Base-by-base conservation (phyloP, 768 basidiomycete genomes). In the Brasilioporus rufonigricans region DNA sequence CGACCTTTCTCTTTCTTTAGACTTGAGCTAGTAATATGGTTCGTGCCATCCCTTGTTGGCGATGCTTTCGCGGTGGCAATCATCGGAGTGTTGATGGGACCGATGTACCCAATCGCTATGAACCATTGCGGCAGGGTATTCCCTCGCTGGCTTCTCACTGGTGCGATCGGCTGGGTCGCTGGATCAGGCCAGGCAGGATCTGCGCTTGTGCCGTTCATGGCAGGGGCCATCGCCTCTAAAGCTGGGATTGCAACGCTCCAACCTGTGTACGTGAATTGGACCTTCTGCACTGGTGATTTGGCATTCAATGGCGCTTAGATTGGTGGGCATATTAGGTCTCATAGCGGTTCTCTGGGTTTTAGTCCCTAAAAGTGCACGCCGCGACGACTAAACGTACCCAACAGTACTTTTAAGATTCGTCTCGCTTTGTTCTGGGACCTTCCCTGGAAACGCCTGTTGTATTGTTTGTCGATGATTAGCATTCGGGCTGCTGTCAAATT, bases 111-210 rank as follows among this genome's bases (percentile, higher is more conserved):
- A 16, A 35, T 35, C 35, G 35, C 35, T 5, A 18, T 35, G 35
- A 35, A 16, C 35, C 16, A 35, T 35, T 35, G 14, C 14, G 10
- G 32, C 13, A 33, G 32, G 32, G 32, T 33, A 11, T 33, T 13
- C 2, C 32, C 32, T 33, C 32, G 32, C 32, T 6, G 32, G 32
- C 10, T 33, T 33, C 56, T 72, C 31, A 72, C 72, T 27, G 72
- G 62, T 48, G 62, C 61, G 4, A 76, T 81, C 27, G 78, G 80
- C 26, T 83, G 81, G 79, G 76, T 82, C 47, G 74, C 80, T 0
- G 82, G 77, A 4, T 71, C 80, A 36, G 82, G 80, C 0, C 74
- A 77, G 48, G 73, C 81, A 3, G 35, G 35, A 14, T 33, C 32
- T 33, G 12, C 12, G 32, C 64, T 76, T 19, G 53, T 82, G 5